Conservation (phyloP, 768 basidiomycete genomes). For the Lyophyllum shimeji region DNA sequence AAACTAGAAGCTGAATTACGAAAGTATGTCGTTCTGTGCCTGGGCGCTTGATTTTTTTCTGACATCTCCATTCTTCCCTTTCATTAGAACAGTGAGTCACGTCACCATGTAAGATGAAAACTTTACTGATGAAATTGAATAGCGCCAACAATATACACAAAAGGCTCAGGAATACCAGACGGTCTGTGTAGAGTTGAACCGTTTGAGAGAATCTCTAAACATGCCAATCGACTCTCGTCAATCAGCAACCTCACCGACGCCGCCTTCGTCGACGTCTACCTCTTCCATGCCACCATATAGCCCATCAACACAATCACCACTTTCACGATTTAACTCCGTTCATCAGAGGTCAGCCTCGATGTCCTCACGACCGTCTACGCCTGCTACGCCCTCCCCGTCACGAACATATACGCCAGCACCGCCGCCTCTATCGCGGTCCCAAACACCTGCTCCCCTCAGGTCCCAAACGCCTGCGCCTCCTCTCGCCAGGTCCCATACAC, state of each 20-base stretch:
- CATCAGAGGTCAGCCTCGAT: slow-evolving; percentile 62
- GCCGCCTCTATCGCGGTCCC: slow-evolving; percentile 24
- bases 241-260: slow-evolving; percentile 31
- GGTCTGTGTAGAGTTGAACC: slow-evolving; percentile 64
- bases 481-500: slow-evolving; percentile 24
- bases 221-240: slow-evolving; percentile 32
- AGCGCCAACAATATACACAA: slow-evolving; percentile 63
- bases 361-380: slow-evolving; percentile 47
- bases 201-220: slow-evolving; percentile 47
- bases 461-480: slow-evolving; percentile 36
- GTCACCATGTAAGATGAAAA: background rate
- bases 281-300: slow-evolving; percentile 36
- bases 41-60: slow-evolving; percentile 18
- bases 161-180: slow-evolving; percentile 72
- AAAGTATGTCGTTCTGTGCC: slow-evolving; percentile 48
- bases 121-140: slow-evolving; percentile 16
- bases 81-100: slow-evolving; percentile 60
- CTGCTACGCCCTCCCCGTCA: slow-evolving; percentile 40
- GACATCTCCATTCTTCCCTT: slow-evolving; percentile 16
- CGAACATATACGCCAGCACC: slow-evolving; percentile 43
- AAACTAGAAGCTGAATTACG: slow-evolving; percentile 71
- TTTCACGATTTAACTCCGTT: slow-evolving; percentile 51
- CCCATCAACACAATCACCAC: slow-evolving; percentile 39
- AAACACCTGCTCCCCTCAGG: slow-evolving; percentile 16
- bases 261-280: slow-evolving; percentile 38